Evolutionary conservation across 768 basidiomycete species (phyloP).

Genomic region (Suillus fuscotomentosus): DNA sequence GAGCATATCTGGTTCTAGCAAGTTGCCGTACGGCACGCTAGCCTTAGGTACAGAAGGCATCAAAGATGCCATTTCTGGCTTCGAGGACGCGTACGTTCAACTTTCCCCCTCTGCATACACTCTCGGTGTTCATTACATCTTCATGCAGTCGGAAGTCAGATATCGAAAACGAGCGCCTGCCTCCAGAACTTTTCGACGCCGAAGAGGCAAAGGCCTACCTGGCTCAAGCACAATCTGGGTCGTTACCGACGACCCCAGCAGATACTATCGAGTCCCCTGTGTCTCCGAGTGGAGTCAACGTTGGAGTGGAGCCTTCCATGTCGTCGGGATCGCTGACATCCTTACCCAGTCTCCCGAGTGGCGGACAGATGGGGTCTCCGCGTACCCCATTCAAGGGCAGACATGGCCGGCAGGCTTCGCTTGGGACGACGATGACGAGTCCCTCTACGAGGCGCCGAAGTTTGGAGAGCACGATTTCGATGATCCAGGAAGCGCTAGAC

Average conservation of each 20-base stretch:
- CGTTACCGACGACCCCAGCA: conserved; percentile 54
- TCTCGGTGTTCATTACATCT: background rate
- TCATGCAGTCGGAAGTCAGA: conserved; percentile 88
- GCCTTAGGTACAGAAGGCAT: conserved; percentile 92
- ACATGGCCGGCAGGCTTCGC: conserved; percentile 48
- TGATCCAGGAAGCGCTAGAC: conserved; percentile 92
- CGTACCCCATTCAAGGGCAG: conserved; percentile 61
- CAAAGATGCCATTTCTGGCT: conserved; percentile 89
- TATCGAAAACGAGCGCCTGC: conserved; percentile 98
- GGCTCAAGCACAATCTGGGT: conserved; percentile 30
- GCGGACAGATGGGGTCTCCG: conserved; percentile 19
- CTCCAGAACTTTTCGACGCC: conserved; percentile 90
- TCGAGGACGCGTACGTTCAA: conserved; percentile 88
- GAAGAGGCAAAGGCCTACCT: conserved; percentile 66
- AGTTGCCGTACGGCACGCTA: conserved; percentile 79
- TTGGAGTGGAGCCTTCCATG: conserved; percentile 35
- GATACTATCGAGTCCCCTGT: conserved; percentile 41
- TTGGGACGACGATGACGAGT: conserved; percentile 90
- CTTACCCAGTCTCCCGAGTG: conserved; percentile 19
- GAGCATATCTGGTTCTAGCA: conserved; percentile 75
- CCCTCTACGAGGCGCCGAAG: conserved; percentile 91
- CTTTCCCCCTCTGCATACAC: background rate
- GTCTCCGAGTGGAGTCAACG: conserved; percentile 42
- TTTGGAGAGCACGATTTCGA: conserved; percentile 91
- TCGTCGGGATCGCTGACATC: conserved; percentile 25